Percentiles rank a stretch among this genome's conserved stretches.
Conservation (phyloP, 106 monocot genomes). For the Dioscorea zingiberensis region DNA sequence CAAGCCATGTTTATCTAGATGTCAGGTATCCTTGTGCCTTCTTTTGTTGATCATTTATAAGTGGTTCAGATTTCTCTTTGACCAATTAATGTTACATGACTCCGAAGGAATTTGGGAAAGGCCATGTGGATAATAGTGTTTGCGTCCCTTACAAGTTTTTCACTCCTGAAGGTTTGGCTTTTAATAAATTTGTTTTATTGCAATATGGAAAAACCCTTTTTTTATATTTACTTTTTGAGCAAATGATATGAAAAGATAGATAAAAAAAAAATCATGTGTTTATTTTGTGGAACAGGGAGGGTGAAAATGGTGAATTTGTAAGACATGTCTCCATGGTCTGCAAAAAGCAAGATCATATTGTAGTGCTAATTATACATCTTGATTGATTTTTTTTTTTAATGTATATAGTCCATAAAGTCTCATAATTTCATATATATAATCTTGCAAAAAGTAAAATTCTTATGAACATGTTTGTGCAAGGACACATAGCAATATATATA, state of each 20-base stretch:
- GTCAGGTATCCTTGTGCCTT: conserved; percentile 51
- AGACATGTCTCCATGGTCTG: conserved; percentile 41
- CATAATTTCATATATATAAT: too few relatives aligned
- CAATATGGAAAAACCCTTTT: too few relatives aligned
- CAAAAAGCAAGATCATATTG: conserved; percentile 54
- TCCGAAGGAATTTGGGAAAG: conserved; percentile 54
- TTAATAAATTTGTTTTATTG: background rate
- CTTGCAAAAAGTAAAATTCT: too few relatives aligned
- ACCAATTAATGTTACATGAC: conserved; percentile 29
- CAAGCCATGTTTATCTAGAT: conserved; percentile 57
- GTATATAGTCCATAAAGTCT: too few relatives aligned
- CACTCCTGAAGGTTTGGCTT: conserved; percentile 42
- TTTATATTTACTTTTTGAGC: too few relatives aligned
- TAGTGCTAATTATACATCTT: too few relatives aligned
- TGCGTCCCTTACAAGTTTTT: conserved; percentile 75
- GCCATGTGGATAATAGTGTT: conserved; percentile 43
- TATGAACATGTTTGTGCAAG: too few relatives aligned
- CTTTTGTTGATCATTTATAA: background rate
- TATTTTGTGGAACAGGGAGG: conserved; percentile 31
- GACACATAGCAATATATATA: too few relatives aligned
- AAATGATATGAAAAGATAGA: too few relatives aligned
- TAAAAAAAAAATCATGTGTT: too few relatives aligned
- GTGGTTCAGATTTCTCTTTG: background rate
- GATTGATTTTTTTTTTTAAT: too few relatives aligned
- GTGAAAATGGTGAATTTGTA: conserved; percentile 60